phyloP scores from a whole-genome alignment of 129 eudicot genomes.

The Silybum marianum region DNA sequence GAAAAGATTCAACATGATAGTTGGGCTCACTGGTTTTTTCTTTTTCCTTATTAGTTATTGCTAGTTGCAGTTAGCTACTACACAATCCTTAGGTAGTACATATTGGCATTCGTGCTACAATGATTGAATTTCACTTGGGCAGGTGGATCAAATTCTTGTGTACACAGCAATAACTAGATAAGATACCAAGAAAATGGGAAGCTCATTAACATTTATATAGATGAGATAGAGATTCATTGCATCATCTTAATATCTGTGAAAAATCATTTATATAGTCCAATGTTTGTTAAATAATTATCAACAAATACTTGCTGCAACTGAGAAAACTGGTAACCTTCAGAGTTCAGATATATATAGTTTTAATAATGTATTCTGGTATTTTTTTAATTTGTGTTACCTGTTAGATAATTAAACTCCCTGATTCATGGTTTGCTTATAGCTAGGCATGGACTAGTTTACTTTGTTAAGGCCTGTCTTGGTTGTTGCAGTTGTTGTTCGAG shows the following conservation, averaged over 20 bases:
- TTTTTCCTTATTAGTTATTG: neutral
- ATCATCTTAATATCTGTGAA: neutral
- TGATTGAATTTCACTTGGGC: neutral
- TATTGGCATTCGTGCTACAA: neutral
- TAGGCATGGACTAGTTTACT: neutral
- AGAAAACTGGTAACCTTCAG: neutral
- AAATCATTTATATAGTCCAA: neutral
- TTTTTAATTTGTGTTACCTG: neutral
- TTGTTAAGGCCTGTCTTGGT: slow-evolving; percentile 9
- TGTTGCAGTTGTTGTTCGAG: slow-evolving; percentile 77
- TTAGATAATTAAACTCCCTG: neutral
- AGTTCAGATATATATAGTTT: neutral
- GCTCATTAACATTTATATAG: neutral
- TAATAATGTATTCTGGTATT: neutral
- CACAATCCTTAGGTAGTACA: neutral
- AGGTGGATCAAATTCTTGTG: neutral
- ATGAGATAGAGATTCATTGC: neutral
- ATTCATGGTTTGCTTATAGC: neutral
- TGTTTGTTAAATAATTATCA: neutral
- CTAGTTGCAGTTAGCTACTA: neutral
- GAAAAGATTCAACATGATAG: neutral
- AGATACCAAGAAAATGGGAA: neutral
- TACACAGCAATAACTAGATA: neutral
- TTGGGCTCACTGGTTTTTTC: neutral
- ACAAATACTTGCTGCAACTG: neutral